Base-by-base conservation (phyloP, 495 filamentous ascomycete species). In the Neurospora sp. region DNA sequence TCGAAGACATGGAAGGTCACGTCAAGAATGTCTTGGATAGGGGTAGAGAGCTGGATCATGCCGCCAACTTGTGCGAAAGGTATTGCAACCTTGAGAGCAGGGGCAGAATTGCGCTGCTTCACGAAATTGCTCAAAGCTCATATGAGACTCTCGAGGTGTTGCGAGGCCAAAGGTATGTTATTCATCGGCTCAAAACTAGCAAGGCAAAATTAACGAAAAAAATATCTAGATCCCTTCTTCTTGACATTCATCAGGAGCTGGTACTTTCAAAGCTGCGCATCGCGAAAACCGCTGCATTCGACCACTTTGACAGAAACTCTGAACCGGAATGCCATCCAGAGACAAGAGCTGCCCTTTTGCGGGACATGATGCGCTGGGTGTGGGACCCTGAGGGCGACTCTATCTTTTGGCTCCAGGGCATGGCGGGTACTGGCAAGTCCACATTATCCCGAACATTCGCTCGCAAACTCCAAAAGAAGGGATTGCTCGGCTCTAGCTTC, bases 351-450 rank as follows among this genome's bases (percentile, higher is more conserved):
- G 76, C 79, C 14, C 78, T 40, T n/a, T 76, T 79, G 27, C 46
- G 31, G 4, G 41, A 77, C 39, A 79, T 80, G 40, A n/a, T 38
- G 12, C 38, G 54, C 7, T 80, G 78, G 76, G 69, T 69, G 42
- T 54, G 41, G 5, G 14, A 71, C 20, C 69, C 73, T n/a, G 35
- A 77, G 9, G 66, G 37, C 20, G 70, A 81, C 46, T 20, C 72
- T 37, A 81, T 85, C 14, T 85, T 84, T 75, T 85, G 82, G 84
- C 74, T 86, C 10, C 80, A 80, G 16, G 82, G 84, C n/a, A 83
- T 85, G 78, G 83, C 83, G 14, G 83, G 84, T 7, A 85, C 81
- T 14, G 84, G 84, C 23, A 85, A 85, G 72, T 86, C 84, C 11
- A 85, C 83, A 35, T 81, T 85, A 40, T 77, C 83, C 9, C 80